phyloP scores from a whole-genome alignment of 257 asterid genomes.

The Nicotiana tomentosiformis region DNA sequence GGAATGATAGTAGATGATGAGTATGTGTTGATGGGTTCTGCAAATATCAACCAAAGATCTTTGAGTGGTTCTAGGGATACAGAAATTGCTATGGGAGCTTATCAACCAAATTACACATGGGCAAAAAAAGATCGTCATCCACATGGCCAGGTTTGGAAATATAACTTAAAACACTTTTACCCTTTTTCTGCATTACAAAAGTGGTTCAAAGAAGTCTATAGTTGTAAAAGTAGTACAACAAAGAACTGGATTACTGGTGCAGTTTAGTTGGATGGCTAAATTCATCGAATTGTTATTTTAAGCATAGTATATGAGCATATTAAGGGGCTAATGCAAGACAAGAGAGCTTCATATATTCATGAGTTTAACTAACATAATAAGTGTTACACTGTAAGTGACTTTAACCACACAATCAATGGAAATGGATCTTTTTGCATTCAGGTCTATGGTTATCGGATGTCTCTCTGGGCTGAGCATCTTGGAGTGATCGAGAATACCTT shows the following conservation, averaged over 20 bases:
- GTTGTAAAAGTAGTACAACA: neutral
- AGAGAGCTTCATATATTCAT: neutral
- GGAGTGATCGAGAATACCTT: constrained; percentile 38
- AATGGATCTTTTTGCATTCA: constrained; percentile 5
- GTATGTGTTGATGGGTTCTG: constrained; percentile 71
- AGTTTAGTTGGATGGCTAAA: neutral
- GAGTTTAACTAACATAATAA: neutral
- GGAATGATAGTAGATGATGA: constrained; percentile 87
- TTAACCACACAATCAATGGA: no score
- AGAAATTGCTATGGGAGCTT: constrained; percentile 89
- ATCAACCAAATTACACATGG: constrained; percentile 77
- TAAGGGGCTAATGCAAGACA: neutral
- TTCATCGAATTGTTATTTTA: neutral
- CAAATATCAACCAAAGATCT: constrained; percentile 78
- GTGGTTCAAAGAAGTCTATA: neutral
- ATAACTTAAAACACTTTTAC: no score
- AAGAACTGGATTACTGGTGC: neutral
- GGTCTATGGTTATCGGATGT: constrained; percentile 74
- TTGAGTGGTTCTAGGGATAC: constrained; percentile 91
- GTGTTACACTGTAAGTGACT: neutral
- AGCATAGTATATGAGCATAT: neutral
- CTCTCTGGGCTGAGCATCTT: constrained; percentile 79
- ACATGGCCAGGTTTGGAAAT: constrained; percentile 50
- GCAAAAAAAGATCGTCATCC: constrained; percentile 45
- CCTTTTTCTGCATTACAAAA: no score